Base-by-base conservation (phyloP, 805 yeast species). In the Torulaspora gathmanii region DNA sequence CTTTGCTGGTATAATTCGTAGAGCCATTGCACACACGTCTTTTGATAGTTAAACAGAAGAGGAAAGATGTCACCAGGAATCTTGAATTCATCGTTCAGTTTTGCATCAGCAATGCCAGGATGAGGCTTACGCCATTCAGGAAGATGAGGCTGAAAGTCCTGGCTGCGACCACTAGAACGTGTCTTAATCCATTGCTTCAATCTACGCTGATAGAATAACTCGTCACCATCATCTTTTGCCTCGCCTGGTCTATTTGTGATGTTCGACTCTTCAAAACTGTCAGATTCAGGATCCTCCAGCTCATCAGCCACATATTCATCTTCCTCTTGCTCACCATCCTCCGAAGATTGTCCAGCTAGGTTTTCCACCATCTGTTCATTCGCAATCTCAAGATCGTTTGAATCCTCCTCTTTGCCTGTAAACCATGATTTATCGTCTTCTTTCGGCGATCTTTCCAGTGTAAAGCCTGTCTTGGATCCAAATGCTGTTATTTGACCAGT, bases 11-110 rank as follows among this genome's bases (percentile, higher is more conserved):
- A 83, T n/a, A 93, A 70, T 60, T 93, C 99, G 83, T 95, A 90
- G 2, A 93, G 75, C 99, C 99, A 91, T 57, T 93, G 96, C 1
- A 93, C 97, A 50, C 98, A 88, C 0, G 98, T 93, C 57, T 86
- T 86, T 58, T 93, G 99, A 63, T 93, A 93, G 52, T 87, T 95
- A 58, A 93, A 93, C 11, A 93, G 68, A 4, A 88, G 75, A 0
- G 93, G 82, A 64, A 84, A 88, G 0, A 93, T 80, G 53, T 91
- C 97, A 2, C 97, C 98, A 0, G 99, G 98, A 0, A 93, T 71
- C 47, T 69, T 75, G 64, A 83, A 88, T 7, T 75, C 77, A 30
- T 77, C 78, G 57, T 87, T 83, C 4, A 91, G 66, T 5, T 76
- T 71, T 0, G 95, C 90, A 63, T 88, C 96, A 0, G 86, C 75